phyloP scores from a whole-genome alignment of 2,329 filamentous ascomycete genomes.

The Beauveria varroae region DNA sequence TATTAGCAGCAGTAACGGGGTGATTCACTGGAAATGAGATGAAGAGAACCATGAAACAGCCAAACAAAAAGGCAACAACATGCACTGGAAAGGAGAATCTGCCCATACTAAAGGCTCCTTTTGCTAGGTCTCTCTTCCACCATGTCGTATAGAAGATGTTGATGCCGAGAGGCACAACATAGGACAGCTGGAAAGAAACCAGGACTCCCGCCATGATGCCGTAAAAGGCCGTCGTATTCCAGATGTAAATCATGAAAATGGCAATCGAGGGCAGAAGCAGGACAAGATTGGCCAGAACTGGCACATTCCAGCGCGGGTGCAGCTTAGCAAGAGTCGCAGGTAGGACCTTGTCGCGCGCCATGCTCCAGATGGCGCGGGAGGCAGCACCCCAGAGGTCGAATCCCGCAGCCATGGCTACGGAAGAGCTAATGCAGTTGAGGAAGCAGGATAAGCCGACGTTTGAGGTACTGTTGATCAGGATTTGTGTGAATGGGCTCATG shows the following conservation, averaged over 20 bases:
- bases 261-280: background rate
- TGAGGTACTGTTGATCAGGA: background rate
- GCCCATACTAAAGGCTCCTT: background rate
- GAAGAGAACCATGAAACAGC: background rate
- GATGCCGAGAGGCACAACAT: background rate
- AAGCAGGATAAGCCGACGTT: background rate
- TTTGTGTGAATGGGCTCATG: background rate
- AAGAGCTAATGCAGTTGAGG: background rate
- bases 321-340: background rate
- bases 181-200: background rate
- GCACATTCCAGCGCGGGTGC: background rate
- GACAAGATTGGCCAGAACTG: background rate
- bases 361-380: background rate
- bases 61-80: background rate
- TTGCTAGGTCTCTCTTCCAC: background rate
- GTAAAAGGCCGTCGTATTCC: background rate
- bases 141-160: background rate
- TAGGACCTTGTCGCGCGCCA: background rate
- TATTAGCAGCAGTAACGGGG: background rate
- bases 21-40: background rate
- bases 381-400: background rate
- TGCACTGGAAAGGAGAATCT: background rate
- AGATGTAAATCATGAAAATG: background rate
- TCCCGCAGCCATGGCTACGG: background rate
- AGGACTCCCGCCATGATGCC: background rate